These are phyloP conservation scores for Teratosphaeria pseudoeucalypti DNA, from an alignment of 2,329 filamentous ascomycete species.

Conservation along the genomic window DNA sequence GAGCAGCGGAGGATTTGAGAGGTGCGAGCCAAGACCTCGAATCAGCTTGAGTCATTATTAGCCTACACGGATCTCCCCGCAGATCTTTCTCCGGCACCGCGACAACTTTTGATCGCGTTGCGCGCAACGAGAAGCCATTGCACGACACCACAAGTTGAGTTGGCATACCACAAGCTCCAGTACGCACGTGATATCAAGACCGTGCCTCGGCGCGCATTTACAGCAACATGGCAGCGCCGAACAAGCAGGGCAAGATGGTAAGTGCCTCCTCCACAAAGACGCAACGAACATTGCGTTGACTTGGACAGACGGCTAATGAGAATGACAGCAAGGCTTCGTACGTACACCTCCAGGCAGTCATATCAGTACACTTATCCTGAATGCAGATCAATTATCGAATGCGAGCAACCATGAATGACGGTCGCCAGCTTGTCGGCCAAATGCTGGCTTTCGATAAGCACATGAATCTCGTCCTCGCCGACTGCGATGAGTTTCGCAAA, in stretches of 20 bases:
- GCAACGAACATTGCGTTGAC: conserved; percentile 27
- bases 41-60: conserved; percentile 1
- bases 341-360: conserved; percentile 23
- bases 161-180: neutral
- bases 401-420: conserved; percentile 90
- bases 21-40: neutral
- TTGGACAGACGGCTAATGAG: conserved; percentile 32
- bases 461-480: conserved; percentile 98
- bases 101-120: neutral
- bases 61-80: neutral
- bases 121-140: neutral
- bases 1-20: conserved; percentile 1
- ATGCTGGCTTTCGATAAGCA: conserved; percentile 99
- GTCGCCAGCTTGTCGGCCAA: conserved; percentile 90
- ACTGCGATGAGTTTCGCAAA: conserved; percentile 94
- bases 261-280: conserved; percentile 34
- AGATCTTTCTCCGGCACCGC: neutral
- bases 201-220: conserved; percentile 30
- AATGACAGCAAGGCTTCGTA: conserved; percentile 53
- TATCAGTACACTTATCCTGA: conserved; percentile 5
- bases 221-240: conserved; percentile 33
- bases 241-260: conserved; percentile 99
- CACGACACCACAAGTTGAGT: neutral
- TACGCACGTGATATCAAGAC: neutral
- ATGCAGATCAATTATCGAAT: conserved; percentile 96